These are phyloP conservation scores for Erythrophleum ivorense DNA, from an alignment of 331 rosid genomes.

Conservation along the genomic window DNA sequence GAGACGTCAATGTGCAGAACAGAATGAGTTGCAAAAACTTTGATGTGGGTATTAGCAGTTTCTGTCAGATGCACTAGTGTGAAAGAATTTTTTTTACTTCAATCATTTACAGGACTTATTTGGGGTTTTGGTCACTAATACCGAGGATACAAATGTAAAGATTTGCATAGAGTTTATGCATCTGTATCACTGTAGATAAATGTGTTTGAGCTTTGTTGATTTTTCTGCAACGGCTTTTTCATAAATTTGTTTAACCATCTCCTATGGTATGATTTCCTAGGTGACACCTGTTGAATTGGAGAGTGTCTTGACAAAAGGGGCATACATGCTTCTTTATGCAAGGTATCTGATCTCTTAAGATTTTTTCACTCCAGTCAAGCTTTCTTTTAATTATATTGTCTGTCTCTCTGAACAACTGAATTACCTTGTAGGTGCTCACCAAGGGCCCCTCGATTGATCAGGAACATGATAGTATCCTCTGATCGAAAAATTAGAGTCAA, in stretches of 20 bases:
- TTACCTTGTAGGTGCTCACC: slow-evolving; percentile 77
- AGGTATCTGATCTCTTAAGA: slow-evolving; percentile 53
- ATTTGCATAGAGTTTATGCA: not conserved
- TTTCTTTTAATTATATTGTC: slow-evolving; percentile 22
- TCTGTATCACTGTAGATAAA: not conserved
- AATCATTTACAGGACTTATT: not conserved
- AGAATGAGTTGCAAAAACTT: not conserved
- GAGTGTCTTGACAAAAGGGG: slow-evolving; percentile 78
- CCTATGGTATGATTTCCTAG: slow-evolving; percentile 47
- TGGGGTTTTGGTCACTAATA: not conserved
- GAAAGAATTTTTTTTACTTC: too few species aligned
- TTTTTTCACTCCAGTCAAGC: not conserved
- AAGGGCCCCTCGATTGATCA: slow-evolving; percentile 81
- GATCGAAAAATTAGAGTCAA: slow-evolving; percentile 59
- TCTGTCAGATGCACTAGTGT: too few species aligned
- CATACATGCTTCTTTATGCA: slow-evolving; percentile 94
- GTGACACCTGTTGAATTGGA: slow-evolving; percentile 79
- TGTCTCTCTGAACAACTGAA: slow-evolving; percentile 34
- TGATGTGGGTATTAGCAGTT: not conserved
- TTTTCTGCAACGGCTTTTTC: slow-evolving; percentile 20
- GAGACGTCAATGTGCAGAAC: not conserved
- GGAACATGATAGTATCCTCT: slow-evolving; percentile 48
- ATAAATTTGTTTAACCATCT: slow-evolving; percentile 7
- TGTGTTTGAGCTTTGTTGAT: not conserved
- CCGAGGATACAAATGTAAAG: not conserved